phyloP scores from a whole-genome alignment of 371 early-diverging fungal species.

The Sporodiniella umbellata region DNA sequence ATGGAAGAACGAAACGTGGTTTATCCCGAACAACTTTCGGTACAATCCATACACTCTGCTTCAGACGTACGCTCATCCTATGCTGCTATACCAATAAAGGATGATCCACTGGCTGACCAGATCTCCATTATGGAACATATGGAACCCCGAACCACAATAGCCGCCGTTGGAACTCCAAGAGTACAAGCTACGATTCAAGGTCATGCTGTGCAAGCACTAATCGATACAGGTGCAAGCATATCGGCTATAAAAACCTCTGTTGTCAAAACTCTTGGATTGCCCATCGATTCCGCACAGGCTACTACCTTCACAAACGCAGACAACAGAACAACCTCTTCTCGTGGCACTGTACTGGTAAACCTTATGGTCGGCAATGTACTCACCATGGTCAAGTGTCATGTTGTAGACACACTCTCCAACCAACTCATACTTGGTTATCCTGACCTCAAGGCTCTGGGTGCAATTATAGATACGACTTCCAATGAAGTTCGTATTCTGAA shows the following conservation, averaged over 20 bases:
- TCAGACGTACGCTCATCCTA: too few species aligned
- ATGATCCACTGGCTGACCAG: slow-evolving; percentile 3
- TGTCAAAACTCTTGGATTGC: background rate
- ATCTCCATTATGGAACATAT: too few species aligned
- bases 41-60: too few species aligned
- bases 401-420: background rate
- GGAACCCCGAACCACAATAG: background rate
- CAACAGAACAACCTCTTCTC: background rate
- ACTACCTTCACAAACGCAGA: slow-evolving; percentile 2
- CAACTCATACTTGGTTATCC: slow-evolving; percentile 6
- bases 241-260: background rate
- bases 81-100: slow-evolving; percentile 4
- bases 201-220: background rate
- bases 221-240: slow-evolving; percentile 5
- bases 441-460: background rate
- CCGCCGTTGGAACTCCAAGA: background rate
- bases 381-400: background rate
- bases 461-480: slow-evolving; percentile 2
- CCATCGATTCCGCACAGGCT: background rate
- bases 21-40: too few species aligned
- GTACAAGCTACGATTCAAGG: background rate
- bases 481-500: slow-evolving; percentile 1
- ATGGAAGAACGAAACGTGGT: too few species aligned
- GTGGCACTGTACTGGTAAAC: background rate
- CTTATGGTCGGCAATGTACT: background rate